Base-by-base conservation (phyloP, 2,329 filamentous ascomycete species). In the Laburnicola sp. region DNA sequence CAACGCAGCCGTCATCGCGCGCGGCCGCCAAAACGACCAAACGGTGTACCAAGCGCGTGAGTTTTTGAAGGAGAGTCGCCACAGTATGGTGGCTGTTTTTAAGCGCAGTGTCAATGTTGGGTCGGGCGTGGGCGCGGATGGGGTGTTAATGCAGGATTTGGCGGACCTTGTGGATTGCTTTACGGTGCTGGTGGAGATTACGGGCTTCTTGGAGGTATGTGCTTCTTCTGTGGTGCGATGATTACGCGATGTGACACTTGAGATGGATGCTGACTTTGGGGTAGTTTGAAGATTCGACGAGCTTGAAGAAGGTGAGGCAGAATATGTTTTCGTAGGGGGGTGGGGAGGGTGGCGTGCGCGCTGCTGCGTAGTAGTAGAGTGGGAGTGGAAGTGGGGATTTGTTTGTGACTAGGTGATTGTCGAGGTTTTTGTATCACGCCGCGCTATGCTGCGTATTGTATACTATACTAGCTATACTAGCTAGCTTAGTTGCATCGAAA, bases 61-160 rank as follows among this genome's bases (percentile, higher is more conserved):
- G 31, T 99, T 99, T 74, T 77, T 99, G 53, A 81, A 82, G 4
- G 88, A 94, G 58, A 91, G 96, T 71, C 82, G 93, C 55, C 85
- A 87, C 71, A 85, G 92, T 50, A 89, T 97, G 63, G 85, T 94
- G 57, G 88, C 91, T 39, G 86, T 96, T 21, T 89, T 99, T 65
- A 99, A 99, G 77, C 82, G 91, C 59, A 89, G 89, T 62, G 89
- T 89, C 0, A 89, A 89, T 41, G 88, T 96, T 50, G 88, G 88
- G 3, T 56, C 54, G 7, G 59, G 59, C 0, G 21, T 34, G 74
- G 75, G 34, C 70, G 74, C 63, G 50, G 59, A 74, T 36, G 76
- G 85, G 31, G 84, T 85, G 45, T 78, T 85, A 49, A 83, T 84
- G 45, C 80, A 86, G 53, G 82, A 84, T 56, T 77, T 96, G 32